Percentiles rank a stretch among this genome's conserved stretches.
These are phyloP conservation scores for Obba rivulosa DNA, from an alignment of 768 basidiomycete genomes.

Conservation along the genomic window DNA sequence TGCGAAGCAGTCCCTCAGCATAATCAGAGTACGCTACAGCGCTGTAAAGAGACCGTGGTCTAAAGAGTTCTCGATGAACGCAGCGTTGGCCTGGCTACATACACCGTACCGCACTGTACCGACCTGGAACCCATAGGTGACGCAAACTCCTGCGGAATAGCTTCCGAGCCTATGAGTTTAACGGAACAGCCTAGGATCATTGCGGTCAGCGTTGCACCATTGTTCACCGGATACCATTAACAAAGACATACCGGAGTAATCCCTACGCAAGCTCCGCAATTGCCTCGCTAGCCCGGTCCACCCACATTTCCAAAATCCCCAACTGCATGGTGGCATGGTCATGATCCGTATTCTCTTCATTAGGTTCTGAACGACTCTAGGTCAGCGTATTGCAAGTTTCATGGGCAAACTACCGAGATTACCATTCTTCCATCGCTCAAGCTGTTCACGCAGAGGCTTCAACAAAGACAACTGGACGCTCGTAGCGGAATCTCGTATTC, in stretches of 20 bases:
- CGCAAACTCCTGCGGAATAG: neutral
- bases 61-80: too few relatives aligned
- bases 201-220: neutral
- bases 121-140: too few relatives aligned
- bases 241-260: neutral
- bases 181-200: neutral
- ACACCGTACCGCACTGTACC: too few relatives aligned
- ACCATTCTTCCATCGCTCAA: slow-evolving; percentile 15
- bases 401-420: neutral
- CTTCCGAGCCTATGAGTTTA: neutral
- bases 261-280: neutral
- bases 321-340: slow-evolving; percentile 8
- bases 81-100: too few relatives aligned
- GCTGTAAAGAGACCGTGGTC: too few relatives aligned
- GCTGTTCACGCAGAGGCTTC: slow-evolving; percentile 8
- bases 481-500: slow-evolving; percentile 19
- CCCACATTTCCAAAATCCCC: slow-evolving; percentile 15
- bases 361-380: neutral
- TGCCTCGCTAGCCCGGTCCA: slow-evolving; percentile 8
- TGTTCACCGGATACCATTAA: too few relatives aligned
- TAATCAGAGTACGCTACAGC: too few relatives aligned
- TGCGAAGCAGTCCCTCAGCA: too few relatives aligned
- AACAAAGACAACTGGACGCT: slow-evolving; percentile 14
- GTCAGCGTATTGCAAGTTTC: neutral
- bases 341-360: neutral